Evolutionary conservation across 23 red algal genomes (phyloP).

Genomic region (Cyanidiococcus yangmingshanensis): DNA sequence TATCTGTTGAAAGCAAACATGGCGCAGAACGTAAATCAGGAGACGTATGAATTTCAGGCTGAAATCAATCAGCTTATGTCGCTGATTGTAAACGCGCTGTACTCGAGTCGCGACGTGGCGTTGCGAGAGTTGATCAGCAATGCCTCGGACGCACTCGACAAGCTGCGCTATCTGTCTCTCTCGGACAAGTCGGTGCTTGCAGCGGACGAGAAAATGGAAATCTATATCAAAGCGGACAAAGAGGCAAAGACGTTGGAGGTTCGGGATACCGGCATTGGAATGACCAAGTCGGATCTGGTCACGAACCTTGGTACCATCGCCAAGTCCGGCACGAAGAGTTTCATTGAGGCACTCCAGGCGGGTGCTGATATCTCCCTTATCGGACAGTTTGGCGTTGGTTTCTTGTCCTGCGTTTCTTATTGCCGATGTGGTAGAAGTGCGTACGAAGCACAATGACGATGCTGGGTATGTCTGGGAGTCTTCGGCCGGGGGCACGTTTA

Average conservation of each 20-base stretch:
- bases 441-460: constrained; percentile 97
- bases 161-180: constrained; percentile 83
- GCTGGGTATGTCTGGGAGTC: constrained; percentile 94
- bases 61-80: constrained; percentile 99
- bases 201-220: constrained; percentile 77
- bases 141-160: constrained; percentile 95
- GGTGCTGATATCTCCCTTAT: constrained; percentile 95
- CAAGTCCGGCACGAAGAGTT: constrained; percentile 91
- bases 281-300: constrained; percentile 95
- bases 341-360: constrained; percentile 88
- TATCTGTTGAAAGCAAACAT: background rate
- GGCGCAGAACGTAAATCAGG: constrained; percentile 18
- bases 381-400: constrained; percentile 97
- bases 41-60: constrained; percentile 97
- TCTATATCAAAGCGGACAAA: constrained; percentile 82
- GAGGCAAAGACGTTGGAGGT: constrained; percentile 71
- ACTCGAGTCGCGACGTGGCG: constrained; percentile 91
- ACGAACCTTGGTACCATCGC: constrained; percentile 97
- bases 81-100: constrained; percentile 96
- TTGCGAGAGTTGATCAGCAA: constrained; percentile 95
- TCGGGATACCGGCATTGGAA: constrained; percentile 84
- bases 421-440: constrained; percentile 82
- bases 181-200: constrained; percentile 75
- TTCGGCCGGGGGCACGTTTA: constrained; percentile 90
- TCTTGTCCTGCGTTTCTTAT: constrained; percentile 90